Percentiles rank a stretch among this genome's conserved stretches.
These are phyloP conservation scores for Xylaria sp. DNA, from an alignment of 2,329 filamentous ascomycete genomes.

Conservation along the genomic window DNA sequence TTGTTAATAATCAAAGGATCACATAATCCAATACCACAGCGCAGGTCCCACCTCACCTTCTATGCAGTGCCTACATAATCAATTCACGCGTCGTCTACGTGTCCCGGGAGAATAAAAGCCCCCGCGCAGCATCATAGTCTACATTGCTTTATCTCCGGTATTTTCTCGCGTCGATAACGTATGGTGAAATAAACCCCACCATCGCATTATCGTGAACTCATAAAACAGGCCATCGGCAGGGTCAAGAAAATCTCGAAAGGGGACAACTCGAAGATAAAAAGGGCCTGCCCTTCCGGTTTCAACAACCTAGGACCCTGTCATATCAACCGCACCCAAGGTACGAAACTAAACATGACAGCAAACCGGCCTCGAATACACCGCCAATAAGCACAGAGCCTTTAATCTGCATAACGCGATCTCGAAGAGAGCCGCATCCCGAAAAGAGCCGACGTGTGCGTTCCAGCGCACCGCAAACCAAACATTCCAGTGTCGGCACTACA, in stretches of 20 bases:
- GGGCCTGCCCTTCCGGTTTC: neutral
- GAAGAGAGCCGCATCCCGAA: slow-evolving; percentile 12
- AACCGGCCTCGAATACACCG: neutral
- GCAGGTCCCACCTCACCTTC: slow-evolving; percentile 1
- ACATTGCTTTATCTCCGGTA: neutral
- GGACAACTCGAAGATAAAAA: slow-evolving; percentile 6
- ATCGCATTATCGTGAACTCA: slow-evolving; percentile 24
- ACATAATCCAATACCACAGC: neutral
- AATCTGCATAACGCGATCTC: slow-evolving; percentile 5
- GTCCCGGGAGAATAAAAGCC: neutral
- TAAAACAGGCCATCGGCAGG: slow-evolving; percentile 12
- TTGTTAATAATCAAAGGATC: neutral
- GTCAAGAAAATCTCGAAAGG: neutral
- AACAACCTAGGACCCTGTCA: slow-evolving; percentile 1
- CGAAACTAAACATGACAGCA: neutral
- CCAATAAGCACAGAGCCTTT: slow-evolving; percentile 13
- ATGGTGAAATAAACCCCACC: slow-evolving; percentile 13
- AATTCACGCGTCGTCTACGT: neutral
- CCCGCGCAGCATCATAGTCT: neutral
- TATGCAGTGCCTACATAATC: neutral
- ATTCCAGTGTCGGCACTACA: neutral
- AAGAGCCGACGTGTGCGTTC: slow-evolving; percentile 21
- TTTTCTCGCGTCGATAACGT: neutral
- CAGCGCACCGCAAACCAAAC: neutral
- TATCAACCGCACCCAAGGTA: neutral